Conservation (phyloP, 192 early-diverging fungal genomes). For the Thamnidium elegans region DNA sequence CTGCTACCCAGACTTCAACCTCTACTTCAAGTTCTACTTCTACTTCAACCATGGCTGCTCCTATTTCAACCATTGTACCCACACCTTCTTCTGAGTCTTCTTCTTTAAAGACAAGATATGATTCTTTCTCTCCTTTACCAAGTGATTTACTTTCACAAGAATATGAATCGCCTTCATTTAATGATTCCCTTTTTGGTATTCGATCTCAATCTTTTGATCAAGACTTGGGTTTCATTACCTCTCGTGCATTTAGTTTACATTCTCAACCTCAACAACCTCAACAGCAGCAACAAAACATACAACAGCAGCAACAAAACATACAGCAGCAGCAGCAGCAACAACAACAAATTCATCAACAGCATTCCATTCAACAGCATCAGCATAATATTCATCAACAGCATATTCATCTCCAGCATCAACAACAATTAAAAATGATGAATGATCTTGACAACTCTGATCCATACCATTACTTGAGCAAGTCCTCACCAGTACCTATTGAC, state of each 20-base stretch:
- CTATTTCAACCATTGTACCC: not conserved
- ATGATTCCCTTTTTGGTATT: slow-evolving; percentile 38
- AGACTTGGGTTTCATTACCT: slow-evolving; percentile 24
- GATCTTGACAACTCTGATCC: not conserved
- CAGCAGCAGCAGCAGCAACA: not conserved
- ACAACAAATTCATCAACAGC: not conserved
- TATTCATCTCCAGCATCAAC: not conserved
- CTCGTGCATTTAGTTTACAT: slow-evolving; percentile 16
- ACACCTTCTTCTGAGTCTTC: slow-evolving; percentile 2
- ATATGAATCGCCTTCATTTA: slow-evolving; percentile 15
- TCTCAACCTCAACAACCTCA: slow-evolving; percentile 1
- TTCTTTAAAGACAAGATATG: slow-evolving; percentile 11
- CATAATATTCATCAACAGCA: slow-evolving; percentile 4
- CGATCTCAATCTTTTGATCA: slow-evolving; percentile 40
- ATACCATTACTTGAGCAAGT: slow-evolving; percentile 32
- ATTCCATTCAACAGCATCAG: slow-evolving; percentile 4
- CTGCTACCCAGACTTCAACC: slow-evolving; percentile 14
- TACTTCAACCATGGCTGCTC: slow-evolving; percentile 5
- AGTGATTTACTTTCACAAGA: slow-evolving; percentile 52
- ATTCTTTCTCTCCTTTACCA: slow-evolving; percentile 45
- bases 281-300: not conserved
- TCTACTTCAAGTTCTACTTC: slow-evolving; percentile 22
- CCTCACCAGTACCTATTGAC: slow-evolving; percentile 18
- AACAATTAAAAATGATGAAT: not conserved
- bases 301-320: not conserved